These are phyloP conservation scores for Apium graveolens DNA, from an alignment of 129 eudicot species.

Conservation along the genomic window DNA sequence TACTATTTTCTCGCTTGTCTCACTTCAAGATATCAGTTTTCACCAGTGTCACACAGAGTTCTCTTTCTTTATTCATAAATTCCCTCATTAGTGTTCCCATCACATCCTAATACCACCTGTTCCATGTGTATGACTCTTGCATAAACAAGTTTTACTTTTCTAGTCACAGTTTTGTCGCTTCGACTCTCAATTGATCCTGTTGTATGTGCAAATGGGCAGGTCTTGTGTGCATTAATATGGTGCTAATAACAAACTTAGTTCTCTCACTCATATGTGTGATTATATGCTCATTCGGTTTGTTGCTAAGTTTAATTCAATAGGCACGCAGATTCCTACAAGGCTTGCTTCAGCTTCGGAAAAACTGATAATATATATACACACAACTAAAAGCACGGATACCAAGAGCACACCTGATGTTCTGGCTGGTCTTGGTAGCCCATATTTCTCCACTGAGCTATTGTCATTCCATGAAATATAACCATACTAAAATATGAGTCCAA, in stretches of 20 bases:
- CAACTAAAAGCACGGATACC: background rate
- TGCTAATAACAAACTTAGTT: background rate
- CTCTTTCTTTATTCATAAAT: background rate
- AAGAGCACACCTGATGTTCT: constrained; percentile 60
- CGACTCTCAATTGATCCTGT: background rate
- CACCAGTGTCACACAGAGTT: background rate
- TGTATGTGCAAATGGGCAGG: background rate
- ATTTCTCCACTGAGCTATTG: constrained; percentile 97
- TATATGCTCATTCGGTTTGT: background rate
- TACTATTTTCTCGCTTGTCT: background rate
- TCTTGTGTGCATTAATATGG: background rate
- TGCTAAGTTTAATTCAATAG: background rate
- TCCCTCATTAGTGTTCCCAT: background rate
- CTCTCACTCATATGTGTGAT: background rate
- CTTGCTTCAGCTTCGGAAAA: background rate
- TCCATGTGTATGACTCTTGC: background rate
- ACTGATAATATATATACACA: too few species aligned
- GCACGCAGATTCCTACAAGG: background rate
- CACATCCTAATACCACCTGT: background rate
- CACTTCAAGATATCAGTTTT: background rate
- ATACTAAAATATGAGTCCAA: constrained; percentile 89
- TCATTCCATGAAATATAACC: constrained; percentile 94
- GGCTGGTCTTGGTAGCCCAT: constrained; percentile 92
- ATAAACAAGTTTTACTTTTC: background rate
- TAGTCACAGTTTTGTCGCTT: background rate